These are phyloP conservation scores for Cytospora leucostoma DNA, from an alignment of 2,329 filamentous ascomycete species.

Conservation along the genomic window DNA sequence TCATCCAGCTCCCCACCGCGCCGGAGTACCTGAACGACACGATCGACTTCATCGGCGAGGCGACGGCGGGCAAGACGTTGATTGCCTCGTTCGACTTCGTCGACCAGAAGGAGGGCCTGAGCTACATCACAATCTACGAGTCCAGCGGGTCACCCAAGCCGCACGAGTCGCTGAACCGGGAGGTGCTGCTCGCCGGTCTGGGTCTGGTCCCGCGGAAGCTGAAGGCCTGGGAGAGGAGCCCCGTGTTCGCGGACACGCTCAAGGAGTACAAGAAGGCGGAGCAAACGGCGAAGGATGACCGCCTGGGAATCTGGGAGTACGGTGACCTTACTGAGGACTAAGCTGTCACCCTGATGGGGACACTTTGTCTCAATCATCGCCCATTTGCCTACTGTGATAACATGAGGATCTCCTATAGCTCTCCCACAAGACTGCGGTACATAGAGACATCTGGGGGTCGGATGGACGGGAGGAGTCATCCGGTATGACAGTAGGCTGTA, in stretches of 20 bases:
- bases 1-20: conserved; percentile 82
- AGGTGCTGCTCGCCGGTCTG: conserved; percentile 78
- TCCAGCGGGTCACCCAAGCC: conserved; percentile 59
- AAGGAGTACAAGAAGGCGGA: conserved; percentile 73
- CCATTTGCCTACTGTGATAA: neutral
- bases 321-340: conserved; percentile 92
- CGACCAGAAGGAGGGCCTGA: conserved; percentile 73
- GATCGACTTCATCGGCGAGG: conserved; percentile 71
- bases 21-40: conserved; percentile 83
- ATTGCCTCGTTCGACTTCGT: conserved; percentile 90
- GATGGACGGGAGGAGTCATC: too few relatives aligned
- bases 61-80: conserved; percentile 73
- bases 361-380: neutral
- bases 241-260: conserved; percentile 69
- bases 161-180: conserved; percentile 84
- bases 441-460: too few relatives aligned
- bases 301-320: conserved; percentile 96
- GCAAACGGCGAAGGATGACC: conserved; percentile 74
- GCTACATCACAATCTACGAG: conserved; percentile 88
- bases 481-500: too few relatives aligned
- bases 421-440: neutral
- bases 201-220: conserved; percentile 92
- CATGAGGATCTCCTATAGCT: neutral
- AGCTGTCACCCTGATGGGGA: conserved; percentile 20
- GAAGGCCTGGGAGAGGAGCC: conserved; percentile 82